Base-by-base conservation (phyloP, 441 rosid genomes). In the Jatropha podagrica region DNA sequence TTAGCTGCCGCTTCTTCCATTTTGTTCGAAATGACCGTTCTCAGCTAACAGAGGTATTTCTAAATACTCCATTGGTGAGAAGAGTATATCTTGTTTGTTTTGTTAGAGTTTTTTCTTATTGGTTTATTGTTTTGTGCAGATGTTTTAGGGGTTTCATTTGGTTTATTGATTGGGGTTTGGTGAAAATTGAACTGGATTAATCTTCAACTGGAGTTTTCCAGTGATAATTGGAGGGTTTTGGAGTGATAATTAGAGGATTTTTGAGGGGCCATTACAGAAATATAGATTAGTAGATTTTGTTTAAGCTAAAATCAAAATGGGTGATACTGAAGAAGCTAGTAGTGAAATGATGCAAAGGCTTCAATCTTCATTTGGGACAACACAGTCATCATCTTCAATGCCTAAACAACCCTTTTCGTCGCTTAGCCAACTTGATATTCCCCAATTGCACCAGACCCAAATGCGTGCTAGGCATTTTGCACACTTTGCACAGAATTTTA, bases 321-420 rank as follows among this genome's bases (percentile, higher is more conserved):
- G 92, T 77, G 98, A 92, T 65, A 83, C 87, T 66, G 92, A 87
- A 38, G 90, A 87, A 72, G 89, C 78, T 75, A 88, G 77, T 65
- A 82, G 81, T 73, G 94, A 92, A 48, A 81, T 90, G 91, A 90
- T 92, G 83, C 93, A 82, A 42, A 89, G 96, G 86, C 82, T 92
- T 56, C 92, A 90, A 55, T 83, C 97, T 44, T 87, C 95, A 4
- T 86, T 84, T 41, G 91, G 86, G 20, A 78, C 82, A 20, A 76
- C 71, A 3, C 85, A 82, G 18, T 82, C 93, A 7, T 80, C 90
- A 26, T 77, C 88, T 80, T 77, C 90, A 7, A 75, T 82, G 66
- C 83, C 88, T 5, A 86, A 87, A 63, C 89, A 82, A 32, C 80
- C 87, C 7, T 78, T 84, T 77, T 62, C 76, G 44, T 77, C 90